Base-by-base conservation (phyloP, 139 green algal species). In the Diplosphaera chodatii region DNA sequence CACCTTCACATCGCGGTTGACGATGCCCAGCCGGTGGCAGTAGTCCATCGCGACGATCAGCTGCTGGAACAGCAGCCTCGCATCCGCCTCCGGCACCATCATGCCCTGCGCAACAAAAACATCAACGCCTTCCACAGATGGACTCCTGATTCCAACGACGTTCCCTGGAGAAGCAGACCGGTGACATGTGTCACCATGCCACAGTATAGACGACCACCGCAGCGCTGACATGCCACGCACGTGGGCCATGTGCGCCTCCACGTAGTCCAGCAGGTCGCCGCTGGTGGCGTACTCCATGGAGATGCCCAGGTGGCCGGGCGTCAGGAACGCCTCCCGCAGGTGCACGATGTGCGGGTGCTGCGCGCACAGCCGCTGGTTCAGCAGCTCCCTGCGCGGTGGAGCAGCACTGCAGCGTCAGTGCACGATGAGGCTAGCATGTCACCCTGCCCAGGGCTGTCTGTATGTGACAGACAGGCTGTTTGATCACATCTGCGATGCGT, bases 11-110 rank as follows among this genome's bases (percentile, higher is more conserved):
- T 96, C 90, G 10, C 88, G 77, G 71, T 94, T 94, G 10, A 87
- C 89, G 28, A 94, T 90, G 13, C 89, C 88, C 83, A 89, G 87
- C 1, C 78, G 69, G 83, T 98, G 94, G 77, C 94, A 96, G 84
- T 97, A 98, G 69, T 94, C 89, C n/a, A 97, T 82, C 5, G 88
- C 91, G 10, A 93, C 87, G 10, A 97, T 91, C 3, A 98, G 83
- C 59, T 65, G 59, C 59, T 65, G 59, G 59, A 65, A 65, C 59
- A 65, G 27, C 27, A 31, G 59, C 8, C 59, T 18, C 18, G 59
- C 59, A 31, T 33, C 59, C 6, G 59, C 27, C 59, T 65, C 59
- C 59, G 59, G 59, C 25, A 65, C 27, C 59, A 33, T 32, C 48
- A 59, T 59, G 48, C 48, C 48, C 48, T 59, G 48, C 48, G n/a